phyloP scores from a whole-genome alignment of 2,329 filamentous ascomycete genomes.

The Clarireedia monteithiana region DNA sequence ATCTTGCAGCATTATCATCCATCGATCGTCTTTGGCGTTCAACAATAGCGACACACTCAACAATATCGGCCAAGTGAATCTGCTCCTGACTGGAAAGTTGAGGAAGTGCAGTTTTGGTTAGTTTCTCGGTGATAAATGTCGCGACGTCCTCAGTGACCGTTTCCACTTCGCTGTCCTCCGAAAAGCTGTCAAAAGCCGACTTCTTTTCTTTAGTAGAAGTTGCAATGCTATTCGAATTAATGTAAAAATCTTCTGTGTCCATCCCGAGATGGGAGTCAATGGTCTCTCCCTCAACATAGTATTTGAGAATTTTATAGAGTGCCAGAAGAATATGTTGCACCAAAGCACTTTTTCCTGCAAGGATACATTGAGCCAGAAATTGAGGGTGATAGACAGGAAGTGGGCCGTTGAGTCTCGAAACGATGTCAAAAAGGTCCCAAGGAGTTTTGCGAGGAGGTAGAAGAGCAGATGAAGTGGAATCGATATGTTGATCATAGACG shows the following conservation, averaged over 20 bases:
- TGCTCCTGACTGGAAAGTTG: constrained; percentile 81
- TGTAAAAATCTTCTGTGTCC: constrained; percentile 51
- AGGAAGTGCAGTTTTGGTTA: constrained; percentile 67
- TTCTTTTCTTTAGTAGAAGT: constrained; percentile 17
- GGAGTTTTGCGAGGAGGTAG: constrained; percentile 19
- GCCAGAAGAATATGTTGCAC: constrained; percentile 67
- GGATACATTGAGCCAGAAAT: constrained; percentile 77
- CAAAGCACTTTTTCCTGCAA: constrained; percentile 65
- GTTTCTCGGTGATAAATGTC: constrained; percentile 61
- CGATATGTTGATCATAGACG: constrained; percentile 70
- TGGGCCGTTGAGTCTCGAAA: constrained; percentile 77
- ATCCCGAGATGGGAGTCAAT: constrained; percentile 72
- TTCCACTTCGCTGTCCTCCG: constrained; percentile 49
- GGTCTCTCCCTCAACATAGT: constrained; percentile 70
- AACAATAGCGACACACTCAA: constrained; percentile 76
- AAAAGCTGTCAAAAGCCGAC: constrained; percentile 40
- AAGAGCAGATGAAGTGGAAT: constrained; percentile 37
- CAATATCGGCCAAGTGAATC: constrained; percentile 74
- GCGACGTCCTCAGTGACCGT: constrained; percentile 66
- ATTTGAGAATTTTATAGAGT: constrained; percentile 72
- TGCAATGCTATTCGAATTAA: constrained; percentile 19
- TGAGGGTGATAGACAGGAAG: constrained; percentile 89
- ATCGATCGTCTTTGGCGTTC: constrained; percentile 83
- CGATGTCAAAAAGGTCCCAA: constrained; percentile 68
- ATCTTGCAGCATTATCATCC: constrained; percentile 82